Conservation (phyloP, 176 grass and related monocot genomes). For the Oryza rufipogon region DNA sequence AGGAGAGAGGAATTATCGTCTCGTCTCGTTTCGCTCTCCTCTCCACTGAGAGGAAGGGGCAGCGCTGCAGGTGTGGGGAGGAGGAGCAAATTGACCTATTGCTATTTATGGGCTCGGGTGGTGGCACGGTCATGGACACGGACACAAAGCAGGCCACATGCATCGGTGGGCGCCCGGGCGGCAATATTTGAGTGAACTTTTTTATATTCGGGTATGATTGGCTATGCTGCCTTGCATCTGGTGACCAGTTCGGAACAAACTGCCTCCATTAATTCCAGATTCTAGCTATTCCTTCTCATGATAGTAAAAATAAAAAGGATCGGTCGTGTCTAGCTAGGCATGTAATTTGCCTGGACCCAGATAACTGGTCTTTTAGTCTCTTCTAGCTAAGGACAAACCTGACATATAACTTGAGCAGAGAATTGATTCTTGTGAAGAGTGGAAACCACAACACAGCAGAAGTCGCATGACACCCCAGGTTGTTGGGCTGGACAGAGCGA, state of each 20-base stretch:
- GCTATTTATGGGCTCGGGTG: slow-evolving; percentile 44
- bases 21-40: not conserved
- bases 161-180: not conserved
- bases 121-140: slow-evolving; percentile 38
- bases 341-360: not conserved
- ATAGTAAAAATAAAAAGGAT: no score
- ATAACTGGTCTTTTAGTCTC: not conserved
- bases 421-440: not conserved
- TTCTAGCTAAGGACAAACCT: no score
- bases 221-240: not conserved
- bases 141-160: slow-evolving; percentile 42
- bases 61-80: not conserved
- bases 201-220: slow-evolving; percentile 5
- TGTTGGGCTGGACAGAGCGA: no score
- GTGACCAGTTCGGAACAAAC: not conserved
- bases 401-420: no score
- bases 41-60: not conserved
- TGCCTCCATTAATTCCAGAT: not conserved
- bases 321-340: not conserved
- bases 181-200: not conserved
- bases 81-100: slow-evolving; percentile 29
- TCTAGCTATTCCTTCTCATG: not conserved
- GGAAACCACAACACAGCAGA: not conserved
- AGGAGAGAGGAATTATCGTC: not conserved
- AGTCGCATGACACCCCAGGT: no score